These are phyloP conservation scores for Babesia caballi DNA, from an alignment of 169 alveolate genomes.

Conservation along the genomic window DNA sequence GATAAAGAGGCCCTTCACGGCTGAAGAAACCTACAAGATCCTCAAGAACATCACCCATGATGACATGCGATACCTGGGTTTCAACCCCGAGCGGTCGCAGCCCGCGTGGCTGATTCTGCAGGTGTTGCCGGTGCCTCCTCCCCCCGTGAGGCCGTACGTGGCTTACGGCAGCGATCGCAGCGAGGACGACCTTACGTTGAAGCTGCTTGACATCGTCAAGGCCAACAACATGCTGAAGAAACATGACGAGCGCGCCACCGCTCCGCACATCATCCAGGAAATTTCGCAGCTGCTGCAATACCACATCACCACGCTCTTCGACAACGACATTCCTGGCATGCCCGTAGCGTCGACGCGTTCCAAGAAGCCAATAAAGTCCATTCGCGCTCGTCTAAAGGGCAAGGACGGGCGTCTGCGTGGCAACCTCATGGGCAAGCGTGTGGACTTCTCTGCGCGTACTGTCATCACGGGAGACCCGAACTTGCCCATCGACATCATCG, in stretches of 20 bases:
- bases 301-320: constrained; percentile 95
- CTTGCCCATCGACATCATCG: constrained; percentile 91
- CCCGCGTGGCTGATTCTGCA: constrained; percentile 96
- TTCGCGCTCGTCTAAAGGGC: constrained; percentile 97
- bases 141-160: constrained; percentile 98
- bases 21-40: constrained; percentile 88
- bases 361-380: constrained; percentile 96
- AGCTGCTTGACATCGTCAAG: constrained; percentile 94
- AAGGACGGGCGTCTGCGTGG: constrained; percentile 99
- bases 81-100: constrained; percentile 87
- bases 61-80: constrained; percentile 91
- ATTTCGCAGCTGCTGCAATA: constrained; percentile 89
- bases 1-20: constrained; percentile 75
- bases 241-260: constrained; percentile 88
- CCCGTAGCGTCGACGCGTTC: constrained; percentile 94
- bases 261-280: constrained; percentile 89
- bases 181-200: constrained; percentile 97
- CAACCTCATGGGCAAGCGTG: constrained; percentile 99
- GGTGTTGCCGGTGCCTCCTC: constrained; percentile 98
- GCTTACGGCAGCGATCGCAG: constrained; percentile 90
- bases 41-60: constrained; percentile 86
- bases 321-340: constrained; percentile 95
- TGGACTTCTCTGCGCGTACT: constrained; percentile 98
- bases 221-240: constrained; percentile 85
- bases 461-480: constrained; percentile 99